Evolutionary conservation across 441 rosid genomes (phyloP).

Genomic region (Eutrema salsugineum): DNA sequence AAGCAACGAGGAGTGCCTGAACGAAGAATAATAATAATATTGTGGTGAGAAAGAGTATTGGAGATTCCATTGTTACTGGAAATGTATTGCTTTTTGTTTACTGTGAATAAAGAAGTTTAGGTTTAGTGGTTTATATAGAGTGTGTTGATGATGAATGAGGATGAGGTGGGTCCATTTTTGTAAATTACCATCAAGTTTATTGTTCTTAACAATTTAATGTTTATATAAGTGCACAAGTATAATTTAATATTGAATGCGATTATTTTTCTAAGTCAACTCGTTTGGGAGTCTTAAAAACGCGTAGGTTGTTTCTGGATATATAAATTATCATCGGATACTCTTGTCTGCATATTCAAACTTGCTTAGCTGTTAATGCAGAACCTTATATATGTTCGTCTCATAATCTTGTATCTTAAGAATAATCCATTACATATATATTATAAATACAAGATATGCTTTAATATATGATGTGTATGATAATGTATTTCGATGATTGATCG

Average conservation of each 20-base stretch:
- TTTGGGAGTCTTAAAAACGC: conserved; percentile 25
- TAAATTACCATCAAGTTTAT: background rate
- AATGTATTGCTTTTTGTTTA: background rate
- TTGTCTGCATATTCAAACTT: conserved; percentile 12
- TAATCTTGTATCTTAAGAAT: background rate
- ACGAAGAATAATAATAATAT: background rate
- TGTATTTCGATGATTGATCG: background rate
- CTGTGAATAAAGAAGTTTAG: conserved; percentile 5
- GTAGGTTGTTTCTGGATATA: background rate
- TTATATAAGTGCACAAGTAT: background rate
- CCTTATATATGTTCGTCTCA: background rate
- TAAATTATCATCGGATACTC: conserved; percentile 8
- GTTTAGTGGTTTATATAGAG: conserved; percentile 18
- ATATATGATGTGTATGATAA: background rate
- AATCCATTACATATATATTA: background rate
- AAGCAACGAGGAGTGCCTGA: conserved; percentile 8
- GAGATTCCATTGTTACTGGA: background rate
- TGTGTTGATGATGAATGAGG: conserved; percentile 2
- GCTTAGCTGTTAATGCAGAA: conserved; percentile 19
- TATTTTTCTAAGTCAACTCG: conserved; percentile 7
- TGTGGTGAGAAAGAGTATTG: background rate
- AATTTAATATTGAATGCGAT: background rate
- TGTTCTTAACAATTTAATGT: background rate
- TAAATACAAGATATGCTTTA: background rate
- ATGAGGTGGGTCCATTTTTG: conserved; percentile 11